Conservation (phyloP, 768 basidiomycete species). For the Xerocomus potaroensis region DNA sequence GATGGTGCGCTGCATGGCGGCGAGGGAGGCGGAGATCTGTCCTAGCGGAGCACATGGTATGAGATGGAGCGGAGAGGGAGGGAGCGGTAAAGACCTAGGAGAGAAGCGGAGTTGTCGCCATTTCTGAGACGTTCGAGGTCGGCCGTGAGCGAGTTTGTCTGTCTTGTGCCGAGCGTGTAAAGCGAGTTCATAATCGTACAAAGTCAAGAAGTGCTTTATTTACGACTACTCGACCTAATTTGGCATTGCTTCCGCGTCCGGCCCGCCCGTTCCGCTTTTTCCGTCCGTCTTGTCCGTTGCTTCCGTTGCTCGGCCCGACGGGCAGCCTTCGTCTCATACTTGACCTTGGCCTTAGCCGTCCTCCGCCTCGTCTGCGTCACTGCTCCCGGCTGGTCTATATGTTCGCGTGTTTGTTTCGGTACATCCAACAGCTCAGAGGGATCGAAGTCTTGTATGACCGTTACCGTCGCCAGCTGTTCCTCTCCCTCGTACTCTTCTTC, state of each 20-base stretch:
- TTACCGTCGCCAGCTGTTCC: slow-evolving; percentile 83
- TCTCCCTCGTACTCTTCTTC: slow-evolving; percentile 80
- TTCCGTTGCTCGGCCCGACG: slow-evolving; percentile 58
- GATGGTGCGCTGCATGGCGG: slow-evolving; percentile 89
- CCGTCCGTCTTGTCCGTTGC: slow-evolving; percentile 58
- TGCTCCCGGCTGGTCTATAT: slow-evolving; percentile 12
- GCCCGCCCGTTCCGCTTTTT: slow-evolving; percentile 71
- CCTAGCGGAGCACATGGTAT: slow-evolving; percentile 48
- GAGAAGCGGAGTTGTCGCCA: slow-evolving; percentile 75
- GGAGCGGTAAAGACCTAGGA: slow-evolving; percentile 62
- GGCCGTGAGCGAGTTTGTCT: slow-evolving; percentile 81
- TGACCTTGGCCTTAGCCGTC: slow-evolving; percentile 38
- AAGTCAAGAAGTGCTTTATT: not conserved
- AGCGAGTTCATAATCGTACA: slow-evolving; percentile 80
- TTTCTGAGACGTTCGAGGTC: slow-evolving; percentile 80
- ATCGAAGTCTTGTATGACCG: slow-evolving; percentile 90
- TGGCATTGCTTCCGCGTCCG: slow-evolving; percentile 46
- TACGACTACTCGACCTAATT: no score
- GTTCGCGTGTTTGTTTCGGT: slow-evolving; percentile 18
- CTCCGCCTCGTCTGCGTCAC: slow-evolving; percentile 17
- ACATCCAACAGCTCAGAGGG: slow-evolving; percentile 57
- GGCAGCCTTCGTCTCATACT: slow-evolving; percentile 69
- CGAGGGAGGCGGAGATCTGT: slow-evolving; percentile 96
- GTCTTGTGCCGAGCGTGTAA: slow-evolving; percentile 89
- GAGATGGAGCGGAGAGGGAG: not conserved